Evolutionary conservation across 116 monocot species (phyloP).

Genomic region (Zostera marina): DNA sequence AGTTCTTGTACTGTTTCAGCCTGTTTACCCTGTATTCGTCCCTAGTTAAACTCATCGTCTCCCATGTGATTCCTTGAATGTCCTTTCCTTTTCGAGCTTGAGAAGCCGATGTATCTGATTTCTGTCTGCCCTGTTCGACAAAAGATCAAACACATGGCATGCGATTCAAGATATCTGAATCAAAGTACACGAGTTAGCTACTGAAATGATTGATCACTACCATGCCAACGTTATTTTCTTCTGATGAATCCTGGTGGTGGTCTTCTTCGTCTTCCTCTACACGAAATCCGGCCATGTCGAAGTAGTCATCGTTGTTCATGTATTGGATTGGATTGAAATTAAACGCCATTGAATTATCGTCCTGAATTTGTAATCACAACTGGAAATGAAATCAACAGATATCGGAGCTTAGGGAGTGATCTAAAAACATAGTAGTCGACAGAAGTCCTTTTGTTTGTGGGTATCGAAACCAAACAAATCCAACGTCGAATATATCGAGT

Average conservation of each 20-base stretch:
- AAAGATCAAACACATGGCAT: neutral
- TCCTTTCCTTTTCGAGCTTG: conserved; percentile 51
- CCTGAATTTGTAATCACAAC: no score
- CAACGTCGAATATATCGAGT: no score
- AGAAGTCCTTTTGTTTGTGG: no score
- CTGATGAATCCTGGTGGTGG: neutral
- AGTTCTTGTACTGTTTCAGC: conserved; percentile 59
- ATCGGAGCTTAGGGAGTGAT: no score
- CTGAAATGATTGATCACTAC: neutral
- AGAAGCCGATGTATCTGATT: conserved; percentile 38
- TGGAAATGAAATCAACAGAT: no score
- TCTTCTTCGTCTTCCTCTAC: conserved; percentile 12
- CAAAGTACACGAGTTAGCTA: no score
- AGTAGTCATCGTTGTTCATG: conserved; percentile 22
- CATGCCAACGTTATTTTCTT: neutral
- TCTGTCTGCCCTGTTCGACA: conserved; percentile 15
- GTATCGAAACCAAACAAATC: no score
- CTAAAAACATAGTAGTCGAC: no score
- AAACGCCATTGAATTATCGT: conserved; percentile 26
- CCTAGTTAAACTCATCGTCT: conserved; percentile 34
- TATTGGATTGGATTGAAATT: conserved; percentile 28
- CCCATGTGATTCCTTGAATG: conserved; percentile 65
- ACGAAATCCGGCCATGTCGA: conserved; percentile 13
- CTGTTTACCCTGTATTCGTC: conserved; percentile 39
- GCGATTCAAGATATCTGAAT: no score